These are phyloP conservation scores for Jamesozyma rosinii DNA, from an alignment of 805 yeast species.

Conservation along the genomic window DNA sequence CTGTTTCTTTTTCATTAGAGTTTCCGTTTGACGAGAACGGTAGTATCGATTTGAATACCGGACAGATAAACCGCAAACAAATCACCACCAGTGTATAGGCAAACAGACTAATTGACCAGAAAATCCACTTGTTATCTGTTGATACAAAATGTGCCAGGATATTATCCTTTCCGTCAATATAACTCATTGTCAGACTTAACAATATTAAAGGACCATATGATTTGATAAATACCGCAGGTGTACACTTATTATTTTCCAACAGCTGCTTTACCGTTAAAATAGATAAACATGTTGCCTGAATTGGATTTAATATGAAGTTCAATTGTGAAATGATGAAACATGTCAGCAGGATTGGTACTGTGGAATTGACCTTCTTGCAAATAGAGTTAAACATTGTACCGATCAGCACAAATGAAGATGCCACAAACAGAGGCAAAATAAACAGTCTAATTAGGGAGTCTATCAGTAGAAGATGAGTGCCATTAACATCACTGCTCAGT, in stretches of 20 bases:
- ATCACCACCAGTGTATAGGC: neutral
- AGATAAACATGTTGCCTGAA: conserved; percentile 14
- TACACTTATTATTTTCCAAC: neutral
- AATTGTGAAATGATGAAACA: conserved; percentile 3
- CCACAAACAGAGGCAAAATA: conserved; percentile 18
- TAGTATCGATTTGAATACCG: neutral
- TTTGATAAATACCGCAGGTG: neutral
- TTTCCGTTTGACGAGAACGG: neutral
- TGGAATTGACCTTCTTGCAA: neutral
- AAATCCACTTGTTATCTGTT: neutral
- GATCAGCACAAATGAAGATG: conserved; percentile 10
- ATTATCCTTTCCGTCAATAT: neutral
- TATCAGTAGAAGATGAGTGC: neutral
- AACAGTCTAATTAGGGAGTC: conserved; percentile 6
- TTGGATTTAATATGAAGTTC: conserved; percentile 8
- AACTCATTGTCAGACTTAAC: neutral
- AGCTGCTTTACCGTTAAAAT: conserved; percentile 9
- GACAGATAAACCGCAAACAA: conserved; percentile 1
- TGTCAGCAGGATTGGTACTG: conserved; percentile 3
- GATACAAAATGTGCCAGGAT: neutral
- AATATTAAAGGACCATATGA: conserved; percentile 1
- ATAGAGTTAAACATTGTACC: conserved; percentile 7
- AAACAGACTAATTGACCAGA: neutral
- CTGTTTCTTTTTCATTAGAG: neutral
- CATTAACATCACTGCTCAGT: neutral